These are phyloP conservation scores for Sarocladium strictum DNA, from an alignment of 2,329 filamentous ascomycete species.

Conservation along the genomic window DNA sequence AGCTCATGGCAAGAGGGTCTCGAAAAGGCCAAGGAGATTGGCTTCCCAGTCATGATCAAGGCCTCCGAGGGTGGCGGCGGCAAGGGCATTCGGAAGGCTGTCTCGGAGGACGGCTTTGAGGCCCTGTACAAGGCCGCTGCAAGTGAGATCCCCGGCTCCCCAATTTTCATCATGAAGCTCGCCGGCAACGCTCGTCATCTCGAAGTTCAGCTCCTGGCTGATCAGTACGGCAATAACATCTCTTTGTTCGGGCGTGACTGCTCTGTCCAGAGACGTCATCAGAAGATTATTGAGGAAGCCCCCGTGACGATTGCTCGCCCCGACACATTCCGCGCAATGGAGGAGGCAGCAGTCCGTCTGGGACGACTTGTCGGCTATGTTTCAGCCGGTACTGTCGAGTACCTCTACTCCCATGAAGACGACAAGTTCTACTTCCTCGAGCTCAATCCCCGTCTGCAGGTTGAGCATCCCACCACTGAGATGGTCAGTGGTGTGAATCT, in stretches of 20 bases:
- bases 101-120: conserved; percentile 77
- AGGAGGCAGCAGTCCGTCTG: conserved; percentile 89
- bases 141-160: conserved; percentile 94
- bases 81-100: conserved; percentile 97
- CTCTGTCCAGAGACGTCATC: conserved; percentile 94
- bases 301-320: conserved; percentile 93
- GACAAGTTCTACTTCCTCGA: conserved; percentile 99
- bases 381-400: conserved; percentile 97
- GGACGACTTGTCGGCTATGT: conserved; percentile 96
- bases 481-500: conserved; percentile 99
- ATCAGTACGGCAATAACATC: conserved; percentile 99
- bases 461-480: conserved; percentile 98
- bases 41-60: conserved; percentile 99
- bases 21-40: conserved; percentile 78
- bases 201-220: conserved; percentile 93
- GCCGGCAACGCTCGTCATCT: conserved; percentile 93
- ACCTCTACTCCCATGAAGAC: conserved; percentile 94
- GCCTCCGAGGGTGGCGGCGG: conserved; percentile 99
- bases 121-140: conserved; percentile 90
- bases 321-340: conserved; percentile 90
- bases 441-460: conserved; percentile 96
- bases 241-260: conserved; percentile 98
- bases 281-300: conserved; percentile 99
- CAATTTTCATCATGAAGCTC: conserved; percentile 99
- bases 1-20: conserved; percentile 86